Conservation (phyloP, 169 alveolate genomes). For the Theileria annulata region DNA sequence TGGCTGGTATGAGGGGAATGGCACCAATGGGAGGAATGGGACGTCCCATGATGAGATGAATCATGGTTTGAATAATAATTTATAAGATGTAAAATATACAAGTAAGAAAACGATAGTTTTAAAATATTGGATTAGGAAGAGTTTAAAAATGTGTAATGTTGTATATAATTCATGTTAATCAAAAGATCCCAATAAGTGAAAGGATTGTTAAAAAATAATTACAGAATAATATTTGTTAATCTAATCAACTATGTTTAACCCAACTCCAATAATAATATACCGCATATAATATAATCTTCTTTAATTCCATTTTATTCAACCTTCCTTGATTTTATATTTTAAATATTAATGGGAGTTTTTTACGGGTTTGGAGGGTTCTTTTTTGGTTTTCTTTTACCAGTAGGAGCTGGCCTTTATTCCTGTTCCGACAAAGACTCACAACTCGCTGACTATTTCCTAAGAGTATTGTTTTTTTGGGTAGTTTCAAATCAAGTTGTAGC, state of each 20-base stretch:
- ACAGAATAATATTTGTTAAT: background rate
- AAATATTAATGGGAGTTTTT: slow-evolving; percentile 14
- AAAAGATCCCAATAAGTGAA: background rate
- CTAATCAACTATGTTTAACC: background rate
- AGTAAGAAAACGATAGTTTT: background rate
- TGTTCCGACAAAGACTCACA: slow-evolving; percentile 33
- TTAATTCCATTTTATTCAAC: background rate
- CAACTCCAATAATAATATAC: background rate
- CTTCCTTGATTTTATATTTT: background rate
- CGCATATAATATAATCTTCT: background rate
- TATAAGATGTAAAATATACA: background rate
- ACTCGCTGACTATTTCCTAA: slow-evolving; percentile 55
- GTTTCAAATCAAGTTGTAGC: slow-evolving; percentile 33
- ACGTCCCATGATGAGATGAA: background rate
- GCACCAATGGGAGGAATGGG: background rate
- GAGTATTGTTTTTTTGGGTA: slow-evolving; percentile 49
- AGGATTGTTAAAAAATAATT: background rate
- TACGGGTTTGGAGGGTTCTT: slow-evolving; percentile 50
- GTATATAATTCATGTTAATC: background rate
- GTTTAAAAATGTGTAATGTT: background rate
- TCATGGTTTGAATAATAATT: background rate
- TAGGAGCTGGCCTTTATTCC: slow-evolving; percentile 42
- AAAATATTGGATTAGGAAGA: background rate
- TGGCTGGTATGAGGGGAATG: background rate
- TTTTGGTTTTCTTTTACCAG: slow-evolving; percentile 62